Evolutionary conservation across 2,329 filamentous ascomycete genomes (phyloP).

Genomic region (Cladophialophora bantiana): DNA sequence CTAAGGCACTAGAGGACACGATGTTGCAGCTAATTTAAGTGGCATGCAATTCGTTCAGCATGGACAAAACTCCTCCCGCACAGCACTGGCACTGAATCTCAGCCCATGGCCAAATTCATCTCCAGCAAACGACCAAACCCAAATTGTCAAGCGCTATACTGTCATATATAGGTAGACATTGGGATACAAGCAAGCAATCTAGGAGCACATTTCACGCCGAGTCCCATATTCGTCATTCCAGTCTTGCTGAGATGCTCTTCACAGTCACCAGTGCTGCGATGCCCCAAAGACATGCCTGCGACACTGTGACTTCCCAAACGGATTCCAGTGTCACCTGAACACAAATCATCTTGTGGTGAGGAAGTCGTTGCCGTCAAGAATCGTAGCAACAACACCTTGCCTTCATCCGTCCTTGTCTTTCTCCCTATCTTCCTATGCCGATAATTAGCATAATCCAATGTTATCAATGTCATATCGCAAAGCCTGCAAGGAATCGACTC

Average conservation of each 20-base stretch:
- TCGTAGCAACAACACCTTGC: neutral
- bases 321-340: neutral
- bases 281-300: neutral
- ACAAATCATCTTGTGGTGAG: neutral
- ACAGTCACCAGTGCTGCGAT: neutral
- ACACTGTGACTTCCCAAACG: conserved; percentile 4
- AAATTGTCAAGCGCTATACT: neutral
- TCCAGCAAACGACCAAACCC: neutral
- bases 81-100: too few relatives aligned
- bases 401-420: neutral
- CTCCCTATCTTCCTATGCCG: neutral
- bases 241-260: neutral
- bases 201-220: neutral
- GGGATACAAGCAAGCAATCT: neutral
- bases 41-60: too few relatives aligned
- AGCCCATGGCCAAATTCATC: neutral
- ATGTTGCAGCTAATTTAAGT: too few relatives aligned
- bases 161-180: neutral
- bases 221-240: neutral
- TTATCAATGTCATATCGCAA: neutral
- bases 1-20: too few relatives aligned
- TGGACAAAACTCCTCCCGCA: too few relatives aligned
- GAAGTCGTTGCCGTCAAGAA: conserved; percentile 5
- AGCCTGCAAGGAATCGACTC: neutral
- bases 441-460: neutral